Percentiles rank a stretch among this genome's conserved stretches.
phyloP scores from a whole-genome alignment of 139 green algal species.

The Pseudopediastrum boryanum region DNA sequence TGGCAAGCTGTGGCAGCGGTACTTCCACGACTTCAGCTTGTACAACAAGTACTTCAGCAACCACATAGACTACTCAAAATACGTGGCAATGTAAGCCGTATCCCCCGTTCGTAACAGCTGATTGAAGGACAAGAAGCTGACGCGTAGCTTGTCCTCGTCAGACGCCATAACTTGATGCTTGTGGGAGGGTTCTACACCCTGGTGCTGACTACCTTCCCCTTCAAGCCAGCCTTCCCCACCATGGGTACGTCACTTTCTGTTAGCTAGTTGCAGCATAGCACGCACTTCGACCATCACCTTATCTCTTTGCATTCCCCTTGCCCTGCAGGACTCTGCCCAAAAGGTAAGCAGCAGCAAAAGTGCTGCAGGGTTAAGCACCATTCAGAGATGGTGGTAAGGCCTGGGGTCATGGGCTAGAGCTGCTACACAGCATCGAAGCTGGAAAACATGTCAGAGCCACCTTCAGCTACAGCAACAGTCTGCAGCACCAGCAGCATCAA shows the following conservation, averaged over 20 bases:
- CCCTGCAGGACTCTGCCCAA: slow-evolving; percentile 32
- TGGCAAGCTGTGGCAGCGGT: slow-evolving; percentile 31
- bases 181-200: slow-evolving; percentile 24
- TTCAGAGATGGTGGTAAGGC: no score
- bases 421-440: no score
- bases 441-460: no score
- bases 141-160: neutral
- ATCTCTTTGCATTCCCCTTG: neutral
- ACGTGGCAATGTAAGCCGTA: slow-evolving; percentile 28
- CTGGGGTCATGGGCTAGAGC: no score
- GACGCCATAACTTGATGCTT: slow-evolving; percentile 35
- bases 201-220: slow-evolving; percentile 22
- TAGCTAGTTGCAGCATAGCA: no score
- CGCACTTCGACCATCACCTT: no score
- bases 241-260: slow-evolving; percentile 37
- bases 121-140: neutral
- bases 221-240: slow-evolving; percentile 39
- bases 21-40: slow-evolving; percentile 38
- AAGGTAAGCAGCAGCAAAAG: no score
- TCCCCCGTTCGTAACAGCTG: neutral
- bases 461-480: neutral
- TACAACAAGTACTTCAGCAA: slow-evolving; percentile 27
- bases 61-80: slow-evolving; percentile 29
- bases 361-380: no score
- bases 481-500: neutral